A percentile compares a stretch with the other conserved stretches of the same genome.
Conservation (phyloP, 345 rosid genomes). For the Gossypium anomalum region DNA sequence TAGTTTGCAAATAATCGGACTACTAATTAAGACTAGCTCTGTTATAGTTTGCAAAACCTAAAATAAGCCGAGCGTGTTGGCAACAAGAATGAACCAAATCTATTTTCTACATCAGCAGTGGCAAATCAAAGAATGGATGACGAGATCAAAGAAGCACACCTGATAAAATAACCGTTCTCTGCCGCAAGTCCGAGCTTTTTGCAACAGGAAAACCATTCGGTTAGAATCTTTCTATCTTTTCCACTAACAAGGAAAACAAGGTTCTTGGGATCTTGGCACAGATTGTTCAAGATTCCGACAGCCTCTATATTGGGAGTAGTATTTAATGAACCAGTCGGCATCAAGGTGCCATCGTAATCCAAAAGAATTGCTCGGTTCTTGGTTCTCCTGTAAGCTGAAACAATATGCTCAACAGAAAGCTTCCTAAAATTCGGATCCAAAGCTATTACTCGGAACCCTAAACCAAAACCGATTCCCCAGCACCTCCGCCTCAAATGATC, state of each 20-base stretch:
- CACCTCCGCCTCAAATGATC: slow-evolving; percentile 79
- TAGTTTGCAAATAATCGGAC: no score
- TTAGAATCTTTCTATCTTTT: slow-evolving; percentile 58
- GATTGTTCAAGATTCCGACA: not conserved
- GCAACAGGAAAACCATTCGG: slow-evolving; percentile 63
- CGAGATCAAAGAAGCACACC: not conserved
- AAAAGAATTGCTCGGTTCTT: slow-evolving; percentile 1
- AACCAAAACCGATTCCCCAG: slow-evolving; percentile 94
- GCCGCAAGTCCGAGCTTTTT: not conserved
- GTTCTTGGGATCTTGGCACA: not conserved
- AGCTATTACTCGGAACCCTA: slow-evolving; percentile 85
- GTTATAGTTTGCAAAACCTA: no score
- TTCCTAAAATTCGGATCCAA: slow-evolving; percentile 64
- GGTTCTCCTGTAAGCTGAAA: slow-evolving; percentile 1
- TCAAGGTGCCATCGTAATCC: not conserved
- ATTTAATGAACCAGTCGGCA: not conserved
- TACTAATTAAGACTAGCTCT: no score
- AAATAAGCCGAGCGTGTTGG: no score
- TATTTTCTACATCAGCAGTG: no score
- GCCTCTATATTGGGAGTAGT: not conserved
- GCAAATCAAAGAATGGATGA: no score
- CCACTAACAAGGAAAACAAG: slow-evolving; percentile 41
- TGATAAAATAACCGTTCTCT: not conserved
- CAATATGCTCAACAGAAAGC: not conserved
- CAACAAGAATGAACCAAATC: no score